Percentiles rank a stretch among this genome's conserved stretches.
Conservation (phyloP, 768 basidiomycete genomes). For the Hericium erinaceus region DNA sequence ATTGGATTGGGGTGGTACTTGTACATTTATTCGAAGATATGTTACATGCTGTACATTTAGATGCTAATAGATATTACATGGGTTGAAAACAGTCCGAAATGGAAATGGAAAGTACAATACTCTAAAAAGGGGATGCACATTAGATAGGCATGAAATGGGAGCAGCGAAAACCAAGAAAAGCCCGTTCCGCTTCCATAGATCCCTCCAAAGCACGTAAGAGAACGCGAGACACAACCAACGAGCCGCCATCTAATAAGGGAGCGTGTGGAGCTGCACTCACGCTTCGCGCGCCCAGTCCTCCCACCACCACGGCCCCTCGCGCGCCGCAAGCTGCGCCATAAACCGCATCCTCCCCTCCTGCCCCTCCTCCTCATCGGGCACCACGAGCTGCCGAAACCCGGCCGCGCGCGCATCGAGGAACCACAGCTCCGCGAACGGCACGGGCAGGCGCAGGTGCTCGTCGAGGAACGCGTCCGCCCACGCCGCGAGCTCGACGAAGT, state of each 20-base stretch:
- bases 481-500: conserved; percentile 3
- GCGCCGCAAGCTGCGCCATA: neutral
- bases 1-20: neutral
- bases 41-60: too few relatives aligned
- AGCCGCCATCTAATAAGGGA: too few relatives aligned
- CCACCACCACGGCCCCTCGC: neutral
- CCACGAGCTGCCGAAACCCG: neutral
- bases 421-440: conserved; percentile 10
- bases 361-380: neutral
- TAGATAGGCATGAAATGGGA: too few relatives aligned
- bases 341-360: neutral
- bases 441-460: conserved; percentile 6
- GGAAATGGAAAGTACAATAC: too few relatives aligned
- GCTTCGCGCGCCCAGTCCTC: neutral
- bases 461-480: conserved; percentile 12
- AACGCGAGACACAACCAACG: too few relatives aligned
- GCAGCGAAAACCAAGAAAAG: too few relatives aligned
- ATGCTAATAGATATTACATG: too few relatives aligned
- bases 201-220: too few relatives aligned
- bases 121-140: too few relatives aligned
- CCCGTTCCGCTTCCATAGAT: too few relatives aligned
- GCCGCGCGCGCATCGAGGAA: conserved; percentile 3
- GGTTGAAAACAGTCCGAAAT: too few relatives aligned
- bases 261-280: neutral
- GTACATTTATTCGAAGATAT: too few relatives aligned